Conservation (phyloP, 176 grass and related monocot species). For the Raddia distichophylla region DNA sequence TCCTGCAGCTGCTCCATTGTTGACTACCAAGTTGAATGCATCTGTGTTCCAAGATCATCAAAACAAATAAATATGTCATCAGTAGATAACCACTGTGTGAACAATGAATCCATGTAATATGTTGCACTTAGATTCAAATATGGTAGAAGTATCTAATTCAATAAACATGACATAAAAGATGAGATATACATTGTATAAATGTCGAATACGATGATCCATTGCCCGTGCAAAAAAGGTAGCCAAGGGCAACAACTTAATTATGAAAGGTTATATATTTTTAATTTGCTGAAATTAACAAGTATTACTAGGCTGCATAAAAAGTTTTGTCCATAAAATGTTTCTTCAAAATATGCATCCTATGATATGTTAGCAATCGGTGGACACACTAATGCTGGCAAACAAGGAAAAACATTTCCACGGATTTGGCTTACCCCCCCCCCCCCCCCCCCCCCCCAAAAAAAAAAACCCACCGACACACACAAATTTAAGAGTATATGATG, state of each 20-base stretch:
- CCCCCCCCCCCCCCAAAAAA: too few species aligned
- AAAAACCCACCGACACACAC: too few species aligned
- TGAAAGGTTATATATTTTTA: neutral
- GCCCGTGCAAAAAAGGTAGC: neutral
- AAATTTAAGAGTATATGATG: too few species aligned
- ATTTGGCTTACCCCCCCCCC: too few species aligned
- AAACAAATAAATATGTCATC: constrained; percentile 2
- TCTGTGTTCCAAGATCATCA: constrained; percentile 43
- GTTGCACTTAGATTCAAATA: neutral
- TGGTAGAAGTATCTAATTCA: neutral
- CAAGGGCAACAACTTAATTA: neutral
- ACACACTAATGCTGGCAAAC: neutral
- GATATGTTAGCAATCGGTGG: neutral
- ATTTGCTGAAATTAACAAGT: neutral
- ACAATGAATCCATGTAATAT: constrained; percentile 6
- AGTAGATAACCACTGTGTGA: neutral
- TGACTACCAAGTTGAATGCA: constrained; percentile 90
- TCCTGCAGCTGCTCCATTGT: constrained; percentile 82
- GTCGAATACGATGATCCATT: neutral
- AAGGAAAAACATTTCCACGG: too few species aligned
- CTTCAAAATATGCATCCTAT: neutral
- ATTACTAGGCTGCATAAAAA: neutral
- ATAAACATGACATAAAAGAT: neutral
- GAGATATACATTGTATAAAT: neutral
- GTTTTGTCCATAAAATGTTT: neutral